Evolutionary conservation across 1,284 basidiomycete genomes (phyloP), one percentile per base, ranked within the genome.

Genomic region (Abortiporus biennis): DNA sequence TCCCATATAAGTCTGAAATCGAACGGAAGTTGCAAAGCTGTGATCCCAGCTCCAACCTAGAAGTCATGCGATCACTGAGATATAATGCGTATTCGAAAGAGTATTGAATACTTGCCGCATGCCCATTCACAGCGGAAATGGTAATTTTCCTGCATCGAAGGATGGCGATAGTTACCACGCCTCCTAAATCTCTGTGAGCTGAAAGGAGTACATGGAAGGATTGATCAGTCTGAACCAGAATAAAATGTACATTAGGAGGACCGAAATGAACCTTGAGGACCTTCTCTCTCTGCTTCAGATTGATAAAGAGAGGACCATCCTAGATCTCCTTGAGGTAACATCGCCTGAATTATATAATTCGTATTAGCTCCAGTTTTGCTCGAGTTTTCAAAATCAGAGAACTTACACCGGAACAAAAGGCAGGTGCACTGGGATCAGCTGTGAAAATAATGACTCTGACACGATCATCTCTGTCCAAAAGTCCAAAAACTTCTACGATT

Each of bases 91-190:
- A n/a, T n/a, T n/a, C n/a, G n/a, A n/a, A n/a, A n/a, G n/a, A n/a
- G n/a, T n/a, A n/a, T n/a, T n/a, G n/a, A 16, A 17, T 13, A 56
- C 69, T 24, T 53, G 73, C 75, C n/a, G 75, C 74, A 54, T 76
- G 72, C 0, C 76, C 75, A 47, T 79, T 77, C 19, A 78, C 71
- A 3, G 75, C 74, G 31, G 65, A 65, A 32, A 78, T 73, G 6
- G 76, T 78, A 23, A 79, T 65, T 52, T 79, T 79, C 39, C 74
- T 68, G 55, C 74, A 78, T 1, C 66, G 66, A 42, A 71, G 67
- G 39, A 78, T 69, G 6, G 67, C 64, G 37, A 78, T 50, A 4
- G 73, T 57, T 5, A 72, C 61, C 20, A 61, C 50, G 2, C 76
- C 76, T 20, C 76, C 76, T 3, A 54, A 47, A 47, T 79, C 75